Base-by-base conservation (phyloP, 768 basidiomycete species). In the Pleurotus pulmonarius region DNA sequence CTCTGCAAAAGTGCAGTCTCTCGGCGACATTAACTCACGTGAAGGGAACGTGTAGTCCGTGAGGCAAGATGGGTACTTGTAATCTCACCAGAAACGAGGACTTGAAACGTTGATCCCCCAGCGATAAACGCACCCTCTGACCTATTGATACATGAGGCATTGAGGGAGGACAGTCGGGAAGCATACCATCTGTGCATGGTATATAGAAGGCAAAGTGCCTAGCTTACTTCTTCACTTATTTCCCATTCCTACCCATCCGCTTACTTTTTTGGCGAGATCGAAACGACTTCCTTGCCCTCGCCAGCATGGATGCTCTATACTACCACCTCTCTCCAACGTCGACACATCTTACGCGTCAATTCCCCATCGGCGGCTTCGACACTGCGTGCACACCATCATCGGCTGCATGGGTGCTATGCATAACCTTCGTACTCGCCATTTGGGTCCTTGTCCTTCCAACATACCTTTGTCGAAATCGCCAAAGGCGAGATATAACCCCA, bases 41-140 rank as follows among this genome's bases (percentile, higher is more conserved):
- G 51, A 16, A 18, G 34, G 51, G 26, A 53, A 43, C 51, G 51
- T 53, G 51, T 22, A 53, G 16, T 53, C 51, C 51, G 51, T 20
- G 2, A 53, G 51, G 34, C 51, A 2, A 51, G 22, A 39, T 18
- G 41, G 0, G 11, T 44, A 18, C 41, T 44, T 43, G 13, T 20
- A 41, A 53, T 53, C 34, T 24, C 39, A 41, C 24, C 11, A 25
- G 22, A 53, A 53, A 53, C 51, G 51, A 53, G 51, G 51, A 39
- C 51, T 41, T 53, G 51, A 53, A 53, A 53, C 51, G 15, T 41
- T 53, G 51, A 53, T 53, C 51, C 37, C 34, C 22, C 49, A 51
- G 49, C 51, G 39, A 53, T 41, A 53, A 12, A 24, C 0, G 25
- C n/a, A 34, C 48, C 48, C 39, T 41, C 18, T 53, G 41, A 22